Conservation (phyloP, 768 basidiomycete genomes). For the Tephrocybe rancida region DNA sequence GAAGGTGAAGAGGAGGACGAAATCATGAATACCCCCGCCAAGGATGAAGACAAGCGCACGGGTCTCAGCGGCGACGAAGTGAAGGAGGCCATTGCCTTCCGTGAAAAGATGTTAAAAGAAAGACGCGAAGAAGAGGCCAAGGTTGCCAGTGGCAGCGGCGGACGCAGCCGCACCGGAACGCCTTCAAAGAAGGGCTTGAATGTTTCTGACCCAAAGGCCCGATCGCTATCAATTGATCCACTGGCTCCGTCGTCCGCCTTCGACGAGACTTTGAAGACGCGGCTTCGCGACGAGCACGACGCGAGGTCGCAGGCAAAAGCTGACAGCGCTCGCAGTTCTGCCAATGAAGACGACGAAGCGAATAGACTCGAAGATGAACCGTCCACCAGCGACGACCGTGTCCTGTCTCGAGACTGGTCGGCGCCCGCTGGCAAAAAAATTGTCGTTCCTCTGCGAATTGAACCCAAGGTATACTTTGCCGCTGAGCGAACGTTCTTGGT, state of each 20-base stretch:
- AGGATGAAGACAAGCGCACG: conserved; percentile 80
- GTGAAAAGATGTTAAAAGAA: conserved; percentile 77
- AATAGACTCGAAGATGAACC: conserved; percentile 26
- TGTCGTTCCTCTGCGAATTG: conserved; percentile 91
- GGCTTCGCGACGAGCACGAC: conserved; percentile 46
- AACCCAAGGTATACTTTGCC: conserved; percentile 98
- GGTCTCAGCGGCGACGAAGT: conserved; percentile 75
- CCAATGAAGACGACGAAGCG: conserved; percentile 42
- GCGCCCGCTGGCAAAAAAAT: conserved; percentile 90
- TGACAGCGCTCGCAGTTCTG: conserved; percentile 32
- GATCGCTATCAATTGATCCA: conserved; percentile 75
- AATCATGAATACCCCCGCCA: conserved; percentile 64
- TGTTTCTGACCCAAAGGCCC: conserved; percentile 27
- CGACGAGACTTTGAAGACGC: conserved; percentile 80
- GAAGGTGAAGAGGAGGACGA: conserved; percentile 94
- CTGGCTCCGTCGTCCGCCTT: conserved; percentile 82
- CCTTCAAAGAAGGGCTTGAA: conserved; percentile 32
- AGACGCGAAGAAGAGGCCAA: conserved; percentile 32
- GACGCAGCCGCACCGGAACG: conserved; percentile 11
- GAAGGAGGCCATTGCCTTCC: conserved; percentile 83
- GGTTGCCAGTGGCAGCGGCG: conserved; percentile 6
- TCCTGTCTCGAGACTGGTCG: conserved; percentile 66
- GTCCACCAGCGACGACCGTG: conserved; percentile 45
- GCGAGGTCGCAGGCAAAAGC: conserved; percentile 26
- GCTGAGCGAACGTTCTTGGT: conserved; percentile 93